phyloP scores from a whole-genome alignment of 768 basidiomycete species.

The Clitopilus hobsonii region DNA sequence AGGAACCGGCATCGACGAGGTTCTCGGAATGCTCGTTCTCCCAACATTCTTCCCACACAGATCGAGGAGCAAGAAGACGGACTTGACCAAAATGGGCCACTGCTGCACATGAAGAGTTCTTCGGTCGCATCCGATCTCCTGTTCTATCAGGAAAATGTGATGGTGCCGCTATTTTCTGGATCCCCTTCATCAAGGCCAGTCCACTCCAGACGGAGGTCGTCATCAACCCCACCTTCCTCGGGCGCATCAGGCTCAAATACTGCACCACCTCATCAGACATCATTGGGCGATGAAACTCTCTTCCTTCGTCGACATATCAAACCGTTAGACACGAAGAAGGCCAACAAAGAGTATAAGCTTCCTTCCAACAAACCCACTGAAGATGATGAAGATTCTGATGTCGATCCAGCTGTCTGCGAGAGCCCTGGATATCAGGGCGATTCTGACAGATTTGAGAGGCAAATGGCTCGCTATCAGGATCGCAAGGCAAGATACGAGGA shows the following conservation, averaged over 20 bases:
- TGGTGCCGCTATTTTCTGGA: background rate
- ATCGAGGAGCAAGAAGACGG: background rate
- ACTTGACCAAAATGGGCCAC: background rate
- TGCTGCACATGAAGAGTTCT: background rate
- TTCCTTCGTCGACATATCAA: background rate
- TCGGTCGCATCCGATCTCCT: background rate
- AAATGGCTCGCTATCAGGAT: background rate
- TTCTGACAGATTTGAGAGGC: background rate
- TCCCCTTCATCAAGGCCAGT: background rate
- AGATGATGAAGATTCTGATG: background rate
- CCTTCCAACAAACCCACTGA: background rate
- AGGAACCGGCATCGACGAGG: background rate
- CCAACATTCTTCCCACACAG: background rate
- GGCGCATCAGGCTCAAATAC: background rate
- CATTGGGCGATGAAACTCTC: background rate
- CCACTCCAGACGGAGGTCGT: background rate
- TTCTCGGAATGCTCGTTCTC: background rate
- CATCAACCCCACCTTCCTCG: background rate
- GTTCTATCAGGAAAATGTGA: background rate
- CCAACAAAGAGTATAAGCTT: background rate
- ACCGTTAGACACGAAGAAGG: background rate
- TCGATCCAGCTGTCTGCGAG: background rate
- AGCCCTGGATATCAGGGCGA: background rate
- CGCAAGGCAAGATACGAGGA: background rate
- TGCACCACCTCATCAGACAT: background rate